phyloP scores from a whole-genome alignment of 768 basidiomycete species.

The Leccinum barrowsii region DNA sequence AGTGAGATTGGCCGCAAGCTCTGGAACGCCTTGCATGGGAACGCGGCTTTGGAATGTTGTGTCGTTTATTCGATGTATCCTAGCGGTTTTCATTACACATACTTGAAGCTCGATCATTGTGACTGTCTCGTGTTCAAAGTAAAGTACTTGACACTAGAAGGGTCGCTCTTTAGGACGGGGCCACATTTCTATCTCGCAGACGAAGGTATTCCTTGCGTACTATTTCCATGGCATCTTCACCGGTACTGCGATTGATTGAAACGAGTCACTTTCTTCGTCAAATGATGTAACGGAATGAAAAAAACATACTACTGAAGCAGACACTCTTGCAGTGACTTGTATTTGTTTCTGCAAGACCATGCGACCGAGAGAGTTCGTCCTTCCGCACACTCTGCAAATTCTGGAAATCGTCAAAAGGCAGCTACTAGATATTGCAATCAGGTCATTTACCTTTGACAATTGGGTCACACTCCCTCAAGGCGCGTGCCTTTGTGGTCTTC shows the following conservation, averaged over 20 bases:
- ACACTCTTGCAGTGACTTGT: constrained; percentile 70
- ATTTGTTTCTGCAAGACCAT: constrained; percentile 75
- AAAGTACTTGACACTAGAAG: neutral
- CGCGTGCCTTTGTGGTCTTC: constrained; percentile 76
- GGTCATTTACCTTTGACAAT: constrained; percentile 58
- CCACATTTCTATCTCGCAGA: constrained; percentile 42
- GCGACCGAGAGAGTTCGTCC: constrained; percentile 81
- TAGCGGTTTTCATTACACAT: neutral
- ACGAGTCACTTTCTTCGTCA: neutral
- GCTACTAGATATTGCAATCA: neutral
- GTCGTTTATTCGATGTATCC: constrained; percentile 7
- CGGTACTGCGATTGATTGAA: constrained; percentile 46
- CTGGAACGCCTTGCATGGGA: neutral
- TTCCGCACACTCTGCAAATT: constrained; percentile 79
- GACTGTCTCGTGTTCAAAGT: neutral
- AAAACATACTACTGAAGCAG: constrained; percentile 71
- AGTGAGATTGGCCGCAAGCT: constrained; percentile 24
- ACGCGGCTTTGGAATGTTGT: neutral
- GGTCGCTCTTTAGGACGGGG: neutral
- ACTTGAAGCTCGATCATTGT: neutral
- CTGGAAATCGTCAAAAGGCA: constrained; percentile 37
- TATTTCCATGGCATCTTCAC: constrained; percentile 68
- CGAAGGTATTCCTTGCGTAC: constrained; percentile 73
- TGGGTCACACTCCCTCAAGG: constrained; percentile 73
- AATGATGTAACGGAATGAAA: neutral